Base-by-base conservation (phyloP, 164 flowering plant genomes). In the Tetracentron sinense region DNA sequence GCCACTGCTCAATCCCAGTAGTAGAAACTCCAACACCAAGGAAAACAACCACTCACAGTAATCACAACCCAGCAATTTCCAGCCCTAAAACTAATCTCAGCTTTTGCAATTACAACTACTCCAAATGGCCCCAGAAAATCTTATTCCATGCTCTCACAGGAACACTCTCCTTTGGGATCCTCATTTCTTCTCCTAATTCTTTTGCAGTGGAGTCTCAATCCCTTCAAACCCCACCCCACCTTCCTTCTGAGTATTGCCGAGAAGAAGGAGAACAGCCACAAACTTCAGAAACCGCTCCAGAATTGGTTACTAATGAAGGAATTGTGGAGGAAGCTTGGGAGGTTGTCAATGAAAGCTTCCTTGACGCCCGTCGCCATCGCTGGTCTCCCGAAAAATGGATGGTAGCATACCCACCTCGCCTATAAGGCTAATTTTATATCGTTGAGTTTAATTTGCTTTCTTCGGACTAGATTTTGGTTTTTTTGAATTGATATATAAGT, bases 301-400 rank as follows among this genome's bases (percentile, higher is more conserved):
- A 64, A 21, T 27, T 67, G 33, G 82, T 74, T 54, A 81, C 82
- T 19, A 87, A 90, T 65, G 83, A 86, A 58, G 87, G 70, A 29
- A 81, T 94, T 26, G 98, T 90, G 23, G 84, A 82, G 73, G 97
- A 94, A 72, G 98, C 97, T 64, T 94, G 97, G 98, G 79, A 85
- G 72, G 83, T 90, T 42, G 95, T 94, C 31, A 82, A 89, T 67
- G 97, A 89, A 4, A 79, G 86, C 69, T 94, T 85, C 63, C 81
- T 94, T 17, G 84, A 87, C 50, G 44, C 85, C 25, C 74, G 74
- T 50, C 80, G 77, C 28, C 74, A 55, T 64, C 84, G 80, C 0
- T 94, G 94, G 96, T 85, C 95, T 17, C 85, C 92, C 6, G 82
- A 89, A 23, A 31, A 69, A 14, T 93, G 98, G 98, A 70, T 79